Evolutionary conservation across 2,329 filamentous ascomycete genomes (phyloP).

Genomic region (Lojkania enalia): DNA sequence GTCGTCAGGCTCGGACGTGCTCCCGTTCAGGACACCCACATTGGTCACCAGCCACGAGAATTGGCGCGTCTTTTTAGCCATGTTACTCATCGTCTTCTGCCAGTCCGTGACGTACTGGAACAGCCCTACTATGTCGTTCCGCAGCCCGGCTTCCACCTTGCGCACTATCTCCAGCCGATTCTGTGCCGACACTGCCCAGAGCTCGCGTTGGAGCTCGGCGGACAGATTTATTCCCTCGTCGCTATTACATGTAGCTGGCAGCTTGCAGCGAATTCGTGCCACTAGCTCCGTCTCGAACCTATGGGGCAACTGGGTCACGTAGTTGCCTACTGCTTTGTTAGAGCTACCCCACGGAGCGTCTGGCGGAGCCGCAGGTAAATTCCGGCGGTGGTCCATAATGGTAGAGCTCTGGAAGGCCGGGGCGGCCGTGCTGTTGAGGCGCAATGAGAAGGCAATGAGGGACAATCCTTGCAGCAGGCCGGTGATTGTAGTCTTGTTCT

Average conservation of each 20-base stretch:
- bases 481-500: conserved; percentile 26
- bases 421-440: conserved; percentile 17
- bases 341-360: conserved; percentile 18
- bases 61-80: conserved; percentile 33
- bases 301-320: conserved; percentile 20
- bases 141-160: conserved; percentile 27
- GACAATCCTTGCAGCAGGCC: conserved; percentile 20
- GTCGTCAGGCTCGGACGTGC: conserved; percentile 10
- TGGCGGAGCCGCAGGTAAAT: conserved; percentile 19
- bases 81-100: conserved; percentile 31
- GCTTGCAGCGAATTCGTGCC: conserved; percentile 6
- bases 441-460: conserved; percentile 22
- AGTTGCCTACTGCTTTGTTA: conserved; percentile 21
- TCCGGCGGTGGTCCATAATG: conserved; percentile 23
- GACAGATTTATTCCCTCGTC: conserved; percentile 26
- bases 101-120: conserved; percentile 44
- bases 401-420: conserved; percentile 23
- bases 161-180: conserved; percentile 31
- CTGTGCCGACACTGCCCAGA: conserved; percentile 35
- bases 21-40: conserved; percentile 42
- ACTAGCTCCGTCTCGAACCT: conserved; percentile 22
- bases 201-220: conserved; percentile 31
- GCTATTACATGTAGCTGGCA: not conserved
- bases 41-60: conserved; percentile 44
- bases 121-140: conserved; percentile 40